Base-by-base conservation (phyloP, 1,284 basidiomycete species). In the Malassezia pachydermatis region DNA sequence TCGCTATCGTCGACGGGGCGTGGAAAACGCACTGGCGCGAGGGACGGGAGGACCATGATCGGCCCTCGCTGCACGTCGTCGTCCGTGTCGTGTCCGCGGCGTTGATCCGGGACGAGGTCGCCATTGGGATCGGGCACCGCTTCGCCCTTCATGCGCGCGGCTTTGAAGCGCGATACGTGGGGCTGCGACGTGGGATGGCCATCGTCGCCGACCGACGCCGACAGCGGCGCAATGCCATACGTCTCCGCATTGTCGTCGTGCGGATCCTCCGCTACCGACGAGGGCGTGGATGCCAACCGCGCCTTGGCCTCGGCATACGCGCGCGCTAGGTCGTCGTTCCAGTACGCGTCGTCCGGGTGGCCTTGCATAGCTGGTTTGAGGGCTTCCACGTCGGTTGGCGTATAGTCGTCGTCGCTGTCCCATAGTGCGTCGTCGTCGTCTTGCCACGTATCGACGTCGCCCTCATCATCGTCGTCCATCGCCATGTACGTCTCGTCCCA, bases 231-330 rank as follows among this genome's bases (percentile, higher is more conserved):
- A 20, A 63, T 41, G 17, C 49, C 49, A 20, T 51, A 51, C 14
- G 23, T 19, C 27, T 51, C 43, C 14, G 38, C 37, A 11, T 30
- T 33, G 27, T 45, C 43, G 14, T 36, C 43, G 4, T 14, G 9
- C 4, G 28, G 25, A n/a, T n/a, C 24, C 4, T 28, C 17, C 2
- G 38, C 20, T 6, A 29, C n/a, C 13, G 20, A 2, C n/a, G 29
- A 16, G 11, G 22, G 39, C 3, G 16, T 24, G n/a, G 41, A 20
- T 30, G 43, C 24, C 11, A 51, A 35, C n/a, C 53, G 53, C 5
- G 58, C 60, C 28, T 58, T 55, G n/a, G 65, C 65, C 49, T 56
- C 48, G 6, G 59, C 63, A 36, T 70, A 70, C 50, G 63, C 65
- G 16, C 44, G 46, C 39, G 63, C 47, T 30, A 70, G 51, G 20